Conservation (phyloP, 1,139 yeast species). For the Yamadazyma dushanensis region DNA sequence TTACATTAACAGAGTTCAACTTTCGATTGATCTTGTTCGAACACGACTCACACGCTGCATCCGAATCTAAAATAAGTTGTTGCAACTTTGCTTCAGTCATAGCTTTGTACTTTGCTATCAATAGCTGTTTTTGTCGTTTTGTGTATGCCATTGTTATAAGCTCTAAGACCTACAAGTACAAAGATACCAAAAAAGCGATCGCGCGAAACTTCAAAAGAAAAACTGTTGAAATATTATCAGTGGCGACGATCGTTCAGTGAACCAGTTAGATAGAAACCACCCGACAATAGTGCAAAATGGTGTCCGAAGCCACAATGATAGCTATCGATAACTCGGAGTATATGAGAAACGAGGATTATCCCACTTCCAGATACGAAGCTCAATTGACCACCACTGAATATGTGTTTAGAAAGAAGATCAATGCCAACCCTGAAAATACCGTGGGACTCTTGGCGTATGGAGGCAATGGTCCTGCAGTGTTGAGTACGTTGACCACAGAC, state of each 20-base stretch:
- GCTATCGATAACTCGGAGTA: slow-evolving; percentile 95
- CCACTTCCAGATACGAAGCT: slow-evolving; percentile 88
- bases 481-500: slow-evolving; percentile 85
- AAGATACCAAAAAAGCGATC: background rate
- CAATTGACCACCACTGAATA: slow-evolving; percentile 91
- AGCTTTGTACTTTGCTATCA: slow-evolving; percentile 29
- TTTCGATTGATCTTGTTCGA: slow-evolving; percentile 31
- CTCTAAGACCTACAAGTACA: no score
- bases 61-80: slow-evolving; percentile 18
- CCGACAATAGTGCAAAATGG: slow-evolving; percentile 53
- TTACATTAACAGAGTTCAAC: slow-evolving; percentile 41
- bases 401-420: slow-evolving; percentile 82
- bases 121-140: slow-evolving; percentile 34
- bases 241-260: slow-evolving; percentile 10
- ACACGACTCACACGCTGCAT: slow-evolving; percentile 14
- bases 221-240: slow-evolving; percentile 2
- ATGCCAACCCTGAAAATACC: slow-evolving; percentile 89
- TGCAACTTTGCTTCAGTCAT: slow-evolving; percentile 22
- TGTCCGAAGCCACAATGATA: slow-evolving; percentile 93
- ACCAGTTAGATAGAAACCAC: background rate
- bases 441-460: slow-evolving; percentile 90
- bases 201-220: slow-evolving; percentile 1
- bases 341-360: slow-evolving; percentile 93
- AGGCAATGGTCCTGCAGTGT: slow-evolving; percentile 81
- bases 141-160: slow-evolving; percentile 11